Conservation (phyloP, 148 eudicot genomes). For the Rhododendron henanense region DNA sequence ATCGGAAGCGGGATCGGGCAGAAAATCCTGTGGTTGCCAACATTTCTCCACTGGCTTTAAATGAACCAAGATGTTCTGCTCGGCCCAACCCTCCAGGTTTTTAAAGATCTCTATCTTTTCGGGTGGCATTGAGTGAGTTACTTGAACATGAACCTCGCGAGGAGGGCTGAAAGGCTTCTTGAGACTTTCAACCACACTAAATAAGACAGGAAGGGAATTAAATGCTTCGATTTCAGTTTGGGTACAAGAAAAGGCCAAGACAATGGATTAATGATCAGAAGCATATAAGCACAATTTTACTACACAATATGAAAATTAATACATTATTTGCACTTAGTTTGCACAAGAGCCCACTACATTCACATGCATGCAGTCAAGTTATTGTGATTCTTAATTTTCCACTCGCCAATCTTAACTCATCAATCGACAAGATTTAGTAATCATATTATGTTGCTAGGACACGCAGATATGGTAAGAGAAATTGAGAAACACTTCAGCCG, state of each 20-base stretch:
- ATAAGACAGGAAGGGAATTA: background rate
- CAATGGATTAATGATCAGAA: background rate
- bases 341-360: background rate
- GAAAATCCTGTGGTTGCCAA: slow-evolving; percentile 24
- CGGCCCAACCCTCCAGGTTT: slow-evolving; percentile 18
- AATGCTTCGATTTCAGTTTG: background rate
- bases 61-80: slow-evolving; percentile 17
- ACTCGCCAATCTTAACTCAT: background rate
- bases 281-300: background rate
- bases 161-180: slow-evolving; percentile 19
- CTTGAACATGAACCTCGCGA: slow-evolving; percentile 20
- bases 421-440: background rate
- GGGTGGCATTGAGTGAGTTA: slow-evolving; percentile 20
- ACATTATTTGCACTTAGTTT: background rate
- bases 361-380: background rate
- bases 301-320: background rate
- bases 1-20: slow-evolving; percentile 24
- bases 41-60: slow-evolving; percentile 19
- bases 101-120: slow-evolving; percentile 19
- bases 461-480: background rate
- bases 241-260: slow-evolving; percentile 1
- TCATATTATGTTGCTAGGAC: background rate
- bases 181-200: slow-evolving; percentile 14
- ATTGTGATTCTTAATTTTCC: background rate
- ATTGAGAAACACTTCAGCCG: too few relatives aligned